A percentile compares a stretch with the other conserved stretches of the same genome.
Conservation (phyloP, 2,329 filamentous ascomycete genomes). For the Botrytis fabae region DNA sequence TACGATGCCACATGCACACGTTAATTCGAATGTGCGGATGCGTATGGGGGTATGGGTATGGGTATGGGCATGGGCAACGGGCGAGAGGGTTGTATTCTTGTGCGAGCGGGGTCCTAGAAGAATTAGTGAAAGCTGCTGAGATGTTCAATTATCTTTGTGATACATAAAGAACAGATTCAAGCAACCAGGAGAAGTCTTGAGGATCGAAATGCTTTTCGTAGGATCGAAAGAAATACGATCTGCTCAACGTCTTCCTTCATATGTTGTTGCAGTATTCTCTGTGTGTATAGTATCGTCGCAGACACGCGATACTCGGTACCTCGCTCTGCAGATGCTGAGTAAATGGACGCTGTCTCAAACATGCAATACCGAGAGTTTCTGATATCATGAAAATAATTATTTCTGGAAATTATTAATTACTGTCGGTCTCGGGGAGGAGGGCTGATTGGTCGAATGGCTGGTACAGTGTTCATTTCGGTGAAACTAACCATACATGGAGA, state of each 20-base stretch:
- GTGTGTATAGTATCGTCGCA: neutral
- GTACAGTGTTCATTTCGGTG: neutral
- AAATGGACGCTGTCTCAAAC: conserved; percentile 1
- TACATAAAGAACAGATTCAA: neutral
- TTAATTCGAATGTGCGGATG: neutral
- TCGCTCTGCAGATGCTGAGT: neutral
- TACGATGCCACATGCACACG: neutral
- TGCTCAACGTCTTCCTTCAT: neutral
- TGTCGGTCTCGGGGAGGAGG: neutral
- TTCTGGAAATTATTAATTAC: conserved; percentile 9
- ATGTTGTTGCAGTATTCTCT: neutral
- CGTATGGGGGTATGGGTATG: neutral
- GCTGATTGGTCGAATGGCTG: neutral
- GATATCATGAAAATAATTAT: neutral
- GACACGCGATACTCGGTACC: neutral
- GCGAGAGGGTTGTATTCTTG: neutral
- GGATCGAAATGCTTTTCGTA: neutral
- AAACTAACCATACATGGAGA: neutral
- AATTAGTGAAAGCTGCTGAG: conserved; percentile 18
- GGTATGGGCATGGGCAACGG: neutral
- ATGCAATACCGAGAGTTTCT: neutral
- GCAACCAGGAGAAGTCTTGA: neutral
- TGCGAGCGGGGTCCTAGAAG: conserved; percentile 13
- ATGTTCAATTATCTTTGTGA: neutral
- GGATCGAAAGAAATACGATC: neutral